A percentile compares a stretch with the other conserved stretches of the same genome.
phyloP scores from a whole-genome alignment of 352 stramenopile genomes.

The Phytophthora fragariae region DNA sequence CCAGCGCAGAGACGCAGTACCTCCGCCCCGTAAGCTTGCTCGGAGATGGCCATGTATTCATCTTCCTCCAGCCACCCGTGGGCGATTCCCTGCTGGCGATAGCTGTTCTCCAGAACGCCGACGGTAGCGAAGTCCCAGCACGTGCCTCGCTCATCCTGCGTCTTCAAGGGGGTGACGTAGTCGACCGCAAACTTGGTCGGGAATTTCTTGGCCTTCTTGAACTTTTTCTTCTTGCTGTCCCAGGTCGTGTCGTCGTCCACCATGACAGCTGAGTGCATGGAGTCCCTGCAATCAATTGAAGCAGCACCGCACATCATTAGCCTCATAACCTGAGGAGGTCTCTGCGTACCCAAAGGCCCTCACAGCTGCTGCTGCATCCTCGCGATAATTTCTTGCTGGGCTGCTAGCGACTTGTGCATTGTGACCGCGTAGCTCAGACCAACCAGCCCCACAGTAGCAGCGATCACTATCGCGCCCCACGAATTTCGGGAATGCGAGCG shows the following conservation, averaged over 20 bases:
- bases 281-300: slow-evolving; percentile 28
- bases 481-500: background rate
- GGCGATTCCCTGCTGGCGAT: slow-evolving; percentile 58
- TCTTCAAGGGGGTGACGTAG: slow-evolving; percentile 64
- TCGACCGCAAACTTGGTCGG: slow-evolving; percentile 63
- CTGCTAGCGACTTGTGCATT: slow-evolving; percentile 23
- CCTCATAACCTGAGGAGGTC: background rate
- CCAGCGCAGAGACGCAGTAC: slow-evolving; percentile 65
- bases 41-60: slow-evolving; percentile 63
- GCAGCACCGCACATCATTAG: background rate
- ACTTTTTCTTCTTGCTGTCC: slow-evolving; percentile 24
- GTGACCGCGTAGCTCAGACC: slow-evolving; percentile 19
- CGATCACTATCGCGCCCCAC: slow-evolving; percentile 8
- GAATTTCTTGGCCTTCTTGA: slow-evolving; percentile 31
- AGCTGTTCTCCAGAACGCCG: slow-evolving; percentile 62
- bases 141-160: slow-evolving; percentile 65
- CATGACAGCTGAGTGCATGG: slow-evolving; percentile 50
- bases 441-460: slow-evolving; percentile 3
- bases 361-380: slow-evolving; percentile 32
- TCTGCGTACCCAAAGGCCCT: background rate
- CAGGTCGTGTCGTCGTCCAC: slow-evolving; percentile 33
- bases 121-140: slow-evolving; percentile 75
- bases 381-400: slow-evolving; percentile 18
- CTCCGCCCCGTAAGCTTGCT: slow-evolving; percentile 73
- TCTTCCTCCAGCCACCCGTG: slow-evolving; percentile 57